Base-by-base conservation (phyloP, 179 eudicot species). In the Silene noctiflora region DNA sequence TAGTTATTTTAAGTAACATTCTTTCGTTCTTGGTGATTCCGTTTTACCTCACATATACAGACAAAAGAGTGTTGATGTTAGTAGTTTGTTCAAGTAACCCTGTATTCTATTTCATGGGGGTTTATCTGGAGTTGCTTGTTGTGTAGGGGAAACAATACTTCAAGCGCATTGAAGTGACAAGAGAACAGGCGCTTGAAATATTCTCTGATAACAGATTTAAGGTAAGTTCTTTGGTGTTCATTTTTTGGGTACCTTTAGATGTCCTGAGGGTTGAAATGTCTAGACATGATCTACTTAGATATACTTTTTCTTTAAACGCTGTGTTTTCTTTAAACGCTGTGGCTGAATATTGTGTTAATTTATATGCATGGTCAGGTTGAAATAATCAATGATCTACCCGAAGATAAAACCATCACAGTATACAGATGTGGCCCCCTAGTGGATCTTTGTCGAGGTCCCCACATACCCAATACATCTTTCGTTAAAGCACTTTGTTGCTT, bases 381-480 rank as follows among this genome's bases (percentile, higher is more conserved):
- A 81, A 95, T 95, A 71, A 95, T 95, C 76, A 89, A 86, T 25
- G 98, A 89, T 82, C 83, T 95, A 64, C 99, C 99, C 1, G 98
- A 86, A 80, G 99, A 93, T 76, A 95, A 95, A 82, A 95, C 98
- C 29, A 95, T 95, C 74, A 95, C 99, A 21, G 99, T 95, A 59
- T 95, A 95, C 77, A 87, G 99, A 82, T 95, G 99, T 91, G 99
- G 99, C 9, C 98, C 97, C 60, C 84, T 95, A 83, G 99, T 95
- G 75, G 99, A 95, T 85, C 87, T 95, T 74, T 95, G 99, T 71
- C 97, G 98, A 76, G 99, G 99, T 61, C 99, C 99, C 4, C 99
- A 95, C 82, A 93, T 93, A 71, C 99, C 99, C 42, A 93, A 89
- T 77, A 95, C 98, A 33, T 89, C 99, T 72, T 93, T 91, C 75